Base-by-base conservation (phyloP, 106 monocot genomes). In the Dioscorea alata region DNA sequence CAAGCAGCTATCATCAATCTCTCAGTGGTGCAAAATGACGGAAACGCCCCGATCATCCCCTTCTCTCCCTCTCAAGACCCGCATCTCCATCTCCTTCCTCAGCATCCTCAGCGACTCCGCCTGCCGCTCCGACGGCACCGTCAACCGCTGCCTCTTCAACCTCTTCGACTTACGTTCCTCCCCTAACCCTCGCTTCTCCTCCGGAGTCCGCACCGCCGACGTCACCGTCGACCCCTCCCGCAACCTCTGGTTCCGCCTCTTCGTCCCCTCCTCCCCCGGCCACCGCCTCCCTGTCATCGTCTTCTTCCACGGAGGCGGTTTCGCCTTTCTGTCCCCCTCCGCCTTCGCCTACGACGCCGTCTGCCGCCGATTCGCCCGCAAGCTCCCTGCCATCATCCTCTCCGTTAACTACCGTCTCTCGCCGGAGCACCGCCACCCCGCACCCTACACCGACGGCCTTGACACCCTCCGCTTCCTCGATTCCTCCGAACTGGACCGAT, bases 81-180 rank as follows among this genome's bases (percentile, higher is more conserved):
- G 83, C 22, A 34, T 34, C 54, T 88, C 13, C 15, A n/a, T 42
- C 14, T 79, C 52, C 7, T 62, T 59, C 12, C 56, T 58, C 4
- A 65, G 65, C 54, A 33, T 69, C 74, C 10, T 75, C 65, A 57
- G 68, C 35, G 84, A 86, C 77, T 34, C 54, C 71, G 25, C 73
- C 17, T 80, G 84, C 65, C 90, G 90, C 65, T 4, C 62, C 21
- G 58, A 94, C 64, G 94, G 94, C 72, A 87, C 86, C 65, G 16
- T 94, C 49, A 87, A 90, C 75, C 89, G 94, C 60, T 63, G 72
- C 21, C 73, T 87, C 22, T 23, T 82, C 59, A 68, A 68, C 25
- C 20, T 82, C 74, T 0, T 87, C 65, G 79, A 86, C 5, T 8
- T 42, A 1, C 42, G 42, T 34, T 31, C 57, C 49, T 54, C 16